phyloP scores from a whole-genome alignment of 148 eudicot genomes.

The Chenopodium album region DNA sequence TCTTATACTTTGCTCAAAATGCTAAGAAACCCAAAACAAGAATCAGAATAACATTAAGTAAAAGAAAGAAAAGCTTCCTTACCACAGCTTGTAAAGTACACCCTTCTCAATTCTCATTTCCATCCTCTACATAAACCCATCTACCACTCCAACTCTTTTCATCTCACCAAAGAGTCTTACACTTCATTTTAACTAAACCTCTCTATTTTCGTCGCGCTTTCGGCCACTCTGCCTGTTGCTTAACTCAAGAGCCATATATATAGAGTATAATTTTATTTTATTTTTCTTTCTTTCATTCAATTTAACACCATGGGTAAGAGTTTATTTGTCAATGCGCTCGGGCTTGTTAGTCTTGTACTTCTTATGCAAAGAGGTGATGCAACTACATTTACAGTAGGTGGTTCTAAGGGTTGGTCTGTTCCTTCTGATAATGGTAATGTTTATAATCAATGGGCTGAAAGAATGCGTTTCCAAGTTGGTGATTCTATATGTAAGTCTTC shows the following conservation, averaged over 20 bases:
- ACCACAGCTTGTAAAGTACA: conserved; percentile 46
- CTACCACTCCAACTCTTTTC: background rate
- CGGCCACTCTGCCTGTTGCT: background rate
- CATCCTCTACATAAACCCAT: conserved; percentile 55
- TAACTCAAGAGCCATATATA: background rate
- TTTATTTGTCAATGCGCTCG: conserved; percentile 23
- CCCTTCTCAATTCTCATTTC: background rate
- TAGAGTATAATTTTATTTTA: too few relatives aligned
- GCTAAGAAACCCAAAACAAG: conserved; percentile 47
- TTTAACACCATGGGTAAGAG: conserved; percentile 10
- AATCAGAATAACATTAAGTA: conserved; percentile 24
- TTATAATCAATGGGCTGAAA: conserved; percentile 82
- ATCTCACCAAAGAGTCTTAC: background rate
- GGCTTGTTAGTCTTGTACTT: conserved; percentile 40
- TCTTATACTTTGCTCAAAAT: conserved; percentile 55
- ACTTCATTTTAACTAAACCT: background rate
- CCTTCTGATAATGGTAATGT: conserved; percentile 45
- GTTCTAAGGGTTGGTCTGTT: conserved; percentile 56
- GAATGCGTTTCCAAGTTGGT: conserved; percentile 62
- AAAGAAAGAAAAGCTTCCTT: conserved; percentile 50
- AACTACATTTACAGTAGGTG: conserved; percentile 72
- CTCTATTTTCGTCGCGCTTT: background rate
- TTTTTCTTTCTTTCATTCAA: background rate
- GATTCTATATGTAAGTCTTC: conserved; percentile 67
- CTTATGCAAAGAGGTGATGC: conserved; percentile 48